A percentile compares a stretch with the other conserved stretches of the same genome.
Evolutionary conservation across 768 basidiomycete genomes (phyloP).

Genomic region (Naganishia onofrii): DNA sequence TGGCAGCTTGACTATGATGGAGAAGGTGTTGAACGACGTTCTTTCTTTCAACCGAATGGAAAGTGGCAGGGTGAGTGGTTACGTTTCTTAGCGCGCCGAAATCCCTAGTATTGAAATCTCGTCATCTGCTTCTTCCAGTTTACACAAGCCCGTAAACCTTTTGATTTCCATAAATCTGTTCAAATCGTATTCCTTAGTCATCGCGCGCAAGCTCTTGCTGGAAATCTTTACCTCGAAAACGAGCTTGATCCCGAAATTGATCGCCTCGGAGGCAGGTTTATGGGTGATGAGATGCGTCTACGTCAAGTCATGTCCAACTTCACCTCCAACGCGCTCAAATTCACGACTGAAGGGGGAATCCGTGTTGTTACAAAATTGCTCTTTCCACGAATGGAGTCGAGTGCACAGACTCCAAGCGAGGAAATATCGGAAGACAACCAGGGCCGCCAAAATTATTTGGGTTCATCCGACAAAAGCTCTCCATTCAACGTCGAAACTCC

Average conservation of each 20-base stretch:
- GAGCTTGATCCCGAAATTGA: slow-evolving; percentile 62
- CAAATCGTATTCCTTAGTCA: slow-evolving; percentile 54
- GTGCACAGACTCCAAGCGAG: slow-evolving; percentile 39
- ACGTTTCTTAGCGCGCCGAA: neutral
- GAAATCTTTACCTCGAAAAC: slow-evolving; percentile 62
- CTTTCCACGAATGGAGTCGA: slow-evolving; percentile 44
- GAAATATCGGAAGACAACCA: neutral
- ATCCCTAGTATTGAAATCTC: slow-evolving; percentile 1
- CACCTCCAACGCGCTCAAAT: slow-evolving; percentile 58
- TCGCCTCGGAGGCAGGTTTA: slow-evolving; percentile 56
- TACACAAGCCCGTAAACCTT: slow-evolving; percentile 55
- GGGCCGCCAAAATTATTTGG: neutral
- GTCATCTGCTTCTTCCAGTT: slow-evolving; percentile 62
- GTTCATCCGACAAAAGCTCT: slow-evolving; percentile 17
- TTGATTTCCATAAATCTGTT: slow-evolving; percentile 56
- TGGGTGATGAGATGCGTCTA: slow-evolving; percentile 77
- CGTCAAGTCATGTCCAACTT: slow-evolving; percentile 81
- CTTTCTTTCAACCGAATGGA: slow-evolving; percentile 50
- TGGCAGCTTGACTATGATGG: slow-evolving; percentile 50
- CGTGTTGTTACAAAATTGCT: slow-evolving; percentile 63
- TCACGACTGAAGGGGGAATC: slow-evolving; percentile 57
- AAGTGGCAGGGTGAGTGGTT: slow-evolving; percentile 40
- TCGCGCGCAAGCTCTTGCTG: slow-evolving; percentile 47
- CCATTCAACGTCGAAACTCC: slow-evolving; percentile 19
- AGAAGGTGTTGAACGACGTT: slow-evolving; percentile 55